Percentiles rank a stretch among this genome's conserved stretches.
Evolutionary conservation across 2,329 filamentous ascomycete genomes (phyloP).

Genomic region (Penicillium corylophilum): DNA sequence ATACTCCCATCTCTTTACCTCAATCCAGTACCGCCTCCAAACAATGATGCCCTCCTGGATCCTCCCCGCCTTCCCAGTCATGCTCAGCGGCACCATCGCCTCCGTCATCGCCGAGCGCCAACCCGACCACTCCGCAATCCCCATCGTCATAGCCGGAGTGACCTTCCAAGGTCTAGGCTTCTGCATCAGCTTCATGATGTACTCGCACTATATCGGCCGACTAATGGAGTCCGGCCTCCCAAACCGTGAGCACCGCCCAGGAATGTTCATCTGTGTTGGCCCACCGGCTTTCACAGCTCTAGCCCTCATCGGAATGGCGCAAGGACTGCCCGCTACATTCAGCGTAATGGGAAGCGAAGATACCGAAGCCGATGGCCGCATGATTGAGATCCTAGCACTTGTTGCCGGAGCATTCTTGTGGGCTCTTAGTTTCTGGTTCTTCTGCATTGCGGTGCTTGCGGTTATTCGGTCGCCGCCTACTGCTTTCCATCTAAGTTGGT

Average conservation of each 20-base stretch:
- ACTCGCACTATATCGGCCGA: slow-evolving; percentile 68
- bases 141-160: slow-evolving; percentile 65
- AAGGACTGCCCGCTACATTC: slow-evolving; percentile 51
- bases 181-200: slow-evolving; percentile 69
- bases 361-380: slow-evolving; percentile 29
- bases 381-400: slow-evolving; percentile 50
- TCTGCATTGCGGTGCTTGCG: slow-evolving; percentile 51
- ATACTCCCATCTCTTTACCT: slow-evolving; percentile 66
- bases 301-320: slow-evolving; percentile 67
- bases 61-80: slow-evolving; percentile 70
- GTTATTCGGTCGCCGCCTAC: slow-evolving; percentile 46
- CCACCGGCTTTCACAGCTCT: slow-evolving; percentile 70
- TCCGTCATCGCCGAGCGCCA: slow-evolving; percentile 64
- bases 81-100: slow-evolving; percentile 70
- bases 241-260: slow-evolving; percentile 62
- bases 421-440: slow-evolving; percentile 61
- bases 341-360: slow-evolving; percentile 43
- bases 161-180: slow-evolving; percentile 70
- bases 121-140: slow-evolving; percentile 55
- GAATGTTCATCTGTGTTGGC: slow-evolving; percentile 74
- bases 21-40: slow-evolving; percentile 58
- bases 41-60: slow-evolving; percentile 75
- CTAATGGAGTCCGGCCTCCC: slow-evolving; percentile 69
- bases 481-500: slow-evolving; percentile 57
- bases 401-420: slow-evolving; percentile 60